These are phyloP conservation scores for Trichoderma simmonsii DNA, from an alignment of 2,329 filamentous ascomycete genomes.

Conservation along the genomic window DNA sequence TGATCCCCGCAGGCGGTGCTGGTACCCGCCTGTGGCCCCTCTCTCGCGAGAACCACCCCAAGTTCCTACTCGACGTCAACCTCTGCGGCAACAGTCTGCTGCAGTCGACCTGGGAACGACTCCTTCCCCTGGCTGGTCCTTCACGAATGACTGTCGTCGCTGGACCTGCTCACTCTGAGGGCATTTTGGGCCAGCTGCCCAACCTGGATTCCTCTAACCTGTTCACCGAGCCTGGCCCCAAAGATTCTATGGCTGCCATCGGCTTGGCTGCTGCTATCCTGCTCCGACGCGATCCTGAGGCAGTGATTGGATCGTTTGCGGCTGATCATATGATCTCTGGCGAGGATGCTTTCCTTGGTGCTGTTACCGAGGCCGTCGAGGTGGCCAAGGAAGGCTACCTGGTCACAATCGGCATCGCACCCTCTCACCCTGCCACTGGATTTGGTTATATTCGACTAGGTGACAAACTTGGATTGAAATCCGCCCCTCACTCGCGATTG, in stretches of 20 bases:
- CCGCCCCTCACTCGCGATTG: conserved; percentile 25
- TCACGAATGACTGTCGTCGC: conserved; percentile 28
- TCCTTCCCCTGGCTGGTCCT: conserved; percentile 27
- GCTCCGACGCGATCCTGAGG: conserved; percentile 25
- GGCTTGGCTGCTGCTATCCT: conserved; percentile 28
- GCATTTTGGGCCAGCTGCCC: conserved; percentile 26
- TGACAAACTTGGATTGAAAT: conserved; percentile 23
- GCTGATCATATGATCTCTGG: conserved; percentile 30
- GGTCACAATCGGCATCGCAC: conserved; percentile 29
- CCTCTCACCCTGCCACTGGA: conserved; percentile 28
- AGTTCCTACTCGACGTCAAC: conserved; percentile 28
- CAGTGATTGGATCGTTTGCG: conserved; percentile 28
- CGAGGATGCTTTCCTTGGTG: conserved; percentile 28
- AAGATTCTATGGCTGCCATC: conserved; percentile 30
- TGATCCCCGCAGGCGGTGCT: conserved; percentile 29
- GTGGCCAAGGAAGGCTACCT: conserved; percentile 28
- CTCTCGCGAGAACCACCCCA: conserved; percentile 29
- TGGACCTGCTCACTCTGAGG: conserved; percentile 26
- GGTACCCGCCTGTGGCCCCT: conserved; percentile 29
- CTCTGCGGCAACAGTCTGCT: conserved; percentile 28
- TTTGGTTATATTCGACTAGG: conserved; percentile 29
- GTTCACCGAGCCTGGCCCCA: conserved; percentile 29
- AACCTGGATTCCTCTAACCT: conserved; percentile 25
- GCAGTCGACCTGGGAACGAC: conserved; percentile 28
- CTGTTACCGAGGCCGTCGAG: conserved; percentile 27